Conservation (phyloP, 2,329 filamentous ascomycete genomes). For the Penicillium sp. region DNA sequence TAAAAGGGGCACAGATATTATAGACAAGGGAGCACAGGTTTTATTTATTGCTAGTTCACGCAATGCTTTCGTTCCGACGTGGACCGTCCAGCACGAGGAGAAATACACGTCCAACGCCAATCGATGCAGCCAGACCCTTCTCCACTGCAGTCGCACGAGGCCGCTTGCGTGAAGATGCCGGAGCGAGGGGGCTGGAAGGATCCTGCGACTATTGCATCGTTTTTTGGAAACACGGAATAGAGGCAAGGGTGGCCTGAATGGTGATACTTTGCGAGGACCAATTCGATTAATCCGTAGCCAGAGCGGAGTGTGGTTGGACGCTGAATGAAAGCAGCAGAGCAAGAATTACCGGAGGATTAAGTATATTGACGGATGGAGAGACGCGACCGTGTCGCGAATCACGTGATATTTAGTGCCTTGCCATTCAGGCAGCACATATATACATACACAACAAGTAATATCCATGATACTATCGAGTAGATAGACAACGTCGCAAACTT, state of each 20-base stretch:
- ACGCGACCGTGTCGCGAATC: conserved; percentile 13
- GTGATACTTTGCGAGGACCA: not conserved
- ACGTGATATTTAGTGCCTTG: conserved; percentile 9
- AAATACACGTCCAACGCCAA: not conserved
- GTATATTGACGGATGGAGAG: not conserved
- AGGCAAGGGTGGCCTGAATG: not conserved
- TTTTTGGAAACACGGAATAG: not conserved
- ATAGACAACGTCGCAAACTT: too few species aligned
- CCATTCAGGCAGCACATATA: not conserved
- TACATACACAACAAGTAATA: too few species aligned
- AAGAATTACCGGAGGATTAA: not conserved
- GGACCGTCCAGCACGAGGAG: not conserved
- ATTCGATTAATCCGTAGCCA: not conserved
- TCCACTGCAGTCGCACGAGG: not conserved
- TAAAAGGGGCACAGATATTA: not conserved
- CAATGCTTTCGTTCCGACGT: not conserved
- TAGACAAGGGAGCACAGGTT: not conserved
- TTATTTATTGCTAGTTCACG: not conserved
- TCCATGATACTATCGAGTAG: too few species aligned
- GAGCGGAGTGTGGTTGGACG: not conserved
- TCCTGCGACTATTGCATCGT: not conserved
- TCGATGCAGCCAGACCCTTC: not conserved
- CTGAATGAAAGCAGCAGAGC: not conserved
- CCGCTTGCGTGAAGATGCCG: not conserved
- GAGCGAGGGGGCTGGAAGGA: not conserved